A percentile compares a stretch with the other conserved stretches of the same genome.
Evolutionary conservation across 805 yeast species (phyloP).

Genomic region (Saturnispora silvae): DNA sequence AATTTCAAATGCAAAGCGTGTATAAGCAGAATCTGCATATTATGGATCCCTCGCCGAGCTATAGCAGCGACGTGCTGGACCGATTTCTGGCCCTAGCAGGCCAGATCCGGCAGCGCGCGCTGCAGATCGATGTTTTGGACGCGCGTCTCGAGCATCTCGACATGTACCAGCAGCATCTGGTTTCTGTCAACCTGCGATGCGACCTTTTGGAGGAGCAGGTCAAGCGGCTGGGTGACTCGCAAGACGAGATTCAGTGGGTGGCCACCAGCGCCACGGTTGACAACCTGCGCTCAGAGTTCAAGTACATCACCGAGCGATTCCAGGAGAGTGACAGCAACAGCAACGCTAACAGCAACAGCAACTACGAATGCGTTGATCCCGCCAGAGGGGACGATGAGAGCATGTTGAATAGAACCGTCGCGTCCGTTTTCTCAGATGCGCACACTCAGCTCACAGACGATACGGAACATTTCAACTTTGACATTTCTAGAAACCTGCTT

Average conservation of each 20-base stretch:
- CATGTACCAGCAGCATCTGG: slow-evolving; percentile 23
- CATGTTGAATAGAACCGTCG: not conserved
- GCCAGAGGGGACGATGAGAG: not conserved
- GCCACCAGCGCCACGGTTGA: slow-evolving; percentile 37
- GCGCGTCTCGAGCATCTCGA: slow-evolving; percentile 22
- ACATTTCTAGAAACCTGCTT: not conserved
- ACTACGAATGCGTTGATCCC: not conserved
- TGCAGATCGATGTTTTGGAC: slow-evolving; percentile 17
- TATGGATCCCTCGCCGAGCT: too few relatives aligned
- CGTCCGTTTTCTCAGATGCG: slow-evolving; percentile 9
- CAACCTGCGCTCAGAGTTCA: slow-evolving; percentile 32
- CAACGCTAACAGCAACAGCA: too few relatives aligned
- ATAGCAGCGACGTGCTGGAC: too few relatives aligned
- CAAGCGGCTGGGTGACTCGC: slow-evolving; percentile 19
- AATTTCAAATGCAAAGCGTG: too few relatives aligned
- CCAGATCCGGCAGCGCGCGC: slow-evolving; percentile 1
- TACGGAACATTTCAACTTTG: not conserved
- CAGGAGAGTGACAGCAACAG: slow-evolving; percentile 16
- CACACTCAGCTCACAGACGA: slow-evolving; percentile 9
- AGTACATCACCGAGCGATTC: slow-evolving; percentile 24
- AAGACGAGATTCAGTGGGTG: slow-evolving; percentile 15
- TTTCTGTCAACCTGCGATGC: slow-evolving; percentile 24
- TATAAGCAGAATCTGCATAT: too few relatives aligned
- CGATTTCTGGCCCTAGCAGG: too few relatives aligned
- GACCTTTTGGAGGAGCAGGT: slow-evolving; percentile 27